Evolutionary conservation across 2,329 filamentous ascomycete genomes (phyloP), one percentile per base, ranked within the genome.

Genomic region (Aureobasidium uvarum): DNA sequence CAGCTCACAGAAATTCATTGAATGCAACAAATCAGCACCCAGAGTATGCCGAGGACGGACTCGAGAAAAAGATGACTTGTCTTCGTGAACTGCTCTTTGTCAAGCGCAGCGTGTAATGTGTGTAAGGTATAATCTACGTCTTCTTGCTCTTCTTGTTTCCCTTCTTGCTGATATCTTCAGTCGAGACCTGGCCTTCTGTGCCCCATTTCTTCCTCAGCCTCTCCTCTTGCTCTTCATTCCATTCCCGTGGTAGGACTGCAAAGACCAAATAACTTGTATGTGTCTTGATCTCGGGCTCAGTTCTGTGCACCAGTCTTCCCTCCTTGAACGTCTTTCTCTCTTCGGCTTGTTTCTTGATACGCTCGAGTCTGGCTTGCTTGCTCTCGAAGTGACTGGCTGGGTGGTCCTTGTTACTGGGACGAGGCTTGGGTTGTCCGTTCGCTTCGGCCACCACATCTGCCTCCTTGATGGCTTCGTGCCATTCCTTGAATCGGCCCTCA

Each of bases 261-360:
- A 99, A 99, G 5, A 96, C 90, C 5, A 99, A 84, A 75, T 99
- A 99, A n/a, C 90, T 95, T 0, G 95, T 99, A 77, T 99, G 95
- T 8, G 91, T 95, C 83, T 96, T 97, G 67, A 98, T 80, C 73
- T 99, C 95, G 0, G 87, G 81, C 78, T 99, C 95, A 0, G 90
- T 87, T 28, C 92, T 85, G 72, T 96, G 91, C 36, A 92, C 84
- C 46, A 98, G 73, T 33, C 86, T 85, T 0, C 95, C 95, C 67
- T 93, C 86, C 74, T 89, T 85, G 79, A 88, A 96, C 0, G 84
- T 76, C 68, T 90, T 86, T 52, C 77, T 75, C 66, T 75, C 74
- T 52, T 74, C 72, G 25, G 73, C 54, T 69, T 77, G 72, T 72
- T 75, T 59, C 69, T 72, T 74, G 67, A 71, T 75, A 60, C 69